phyloP scores from a whole-genome alignment of 208 protist genomes.

The Angomonas ambiguus region DNA sequence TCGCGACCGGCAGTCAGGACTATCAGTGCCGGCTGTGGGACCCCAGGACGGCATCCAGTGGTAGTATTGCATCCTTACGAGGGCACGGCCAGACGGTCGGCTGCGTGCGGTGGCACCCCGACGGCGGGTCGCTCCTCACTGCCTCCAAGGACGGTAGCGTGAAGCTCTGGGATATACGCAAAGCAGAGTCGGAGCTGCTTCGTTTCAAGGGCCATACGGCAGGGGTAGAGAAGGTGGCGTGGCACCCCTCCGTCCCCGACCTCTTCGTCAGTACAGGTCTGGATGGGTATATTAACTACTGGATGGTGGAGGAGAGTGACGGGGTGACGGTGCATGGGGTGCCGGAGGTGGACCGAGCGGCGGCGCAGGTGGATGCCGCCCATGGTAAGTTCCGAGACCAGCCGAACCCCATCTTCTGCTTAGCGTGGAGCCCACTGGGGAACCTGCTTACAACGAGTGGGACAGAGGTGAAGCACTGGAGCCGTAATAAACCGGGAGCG shows the following conservation, averaged over 20 bases:
- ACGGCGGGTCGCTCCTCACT: slow-evolving; percentile 67
- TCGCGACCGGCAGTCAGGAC: slow-evolving; percentile 86
- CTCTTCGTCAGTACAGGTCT: slow-evolving; percentile 73
- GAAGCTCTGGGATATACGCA: slow-evolving; percentile 86
- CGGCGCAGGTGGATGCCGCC: slow-evolving; percentile 64
- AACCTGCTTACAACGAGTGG: slow-evolving; percentile 75
- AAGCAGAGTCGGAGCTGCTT: slow-evolving; percentile 62
- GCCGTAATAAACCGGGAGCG: slow-evolving; percentile 79
- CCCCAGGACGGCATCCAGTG: slow-evolving; percentile 63
- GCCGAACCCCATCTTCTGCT: slow-evolving; percentile 65
- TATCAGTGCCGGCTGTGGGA: slow-evolving; percentile 84
- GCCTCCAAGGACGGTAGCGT: slow-evolving; percentile 73
- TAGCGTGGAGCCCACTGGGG: slow-evolving; percentile 81
- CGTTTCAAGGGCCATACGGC: slow-evolving; percentile 74
- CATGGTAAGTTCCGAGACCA: slow-evolving; percentile 79
- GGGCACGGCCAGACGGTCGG: slow-evolving; percentile 75
- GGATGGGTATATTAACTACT: slow-evolving; percentile 80
- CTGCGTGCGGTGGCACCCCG: slow-evolving; percentile 83
- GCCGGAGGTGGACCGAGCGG: slow-evolving; percentile 44
- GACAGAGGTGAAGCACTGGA: slow-evolving; percentile 86
- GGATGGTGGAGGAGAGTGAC: slow-evolving; percentile 76
- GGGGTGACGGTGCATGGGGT: slow-evolving; percentile 52
- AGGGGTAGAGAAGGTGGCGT: slow-evolving; percentile 69
- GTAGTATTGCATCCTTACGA: slow-evolving; percentile 74
- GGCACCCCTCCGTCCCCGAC: slow-evolving; percentile 71